These are phyloP conservation scores for Colletotrichum sp. DNA, from an alignment of 2,329 filamentous ascomycete genomes.

Conservation along the genomic window DNA sequence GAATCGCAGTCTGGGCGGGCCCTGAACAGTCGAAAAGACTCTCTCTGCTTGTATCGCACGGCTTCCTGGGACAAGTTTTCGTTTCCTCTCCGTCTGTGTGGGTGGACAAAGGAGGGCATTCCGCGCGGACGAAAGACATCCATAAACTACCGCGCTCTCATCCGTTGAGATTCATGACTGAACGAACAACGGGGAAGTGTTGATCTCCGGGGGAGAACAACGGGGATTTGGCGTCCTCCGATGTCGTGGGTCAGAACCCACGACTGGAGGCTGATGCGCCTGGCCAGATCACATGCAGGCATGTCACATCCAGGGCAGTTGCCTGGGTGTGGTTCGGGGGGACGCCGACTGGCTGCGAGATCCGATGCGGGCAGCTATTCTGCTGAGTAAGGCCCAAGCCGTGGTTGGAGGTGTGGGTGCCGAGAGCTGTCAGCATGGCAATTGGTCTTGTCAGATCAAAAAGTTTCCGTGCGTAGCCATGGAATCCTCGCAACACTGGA, in stretches of 20 bases:
- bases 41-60: constrained; percentile 83
- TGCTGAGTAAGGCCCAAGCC: constrained; percentile 19
- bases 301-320: constrained; percentile 49
- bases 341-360: constrained; percentile 33
- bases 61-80: constrained; percentile 95
- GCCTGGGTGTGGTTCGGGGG: constrained; percentile 47
- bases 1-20: constrained; percentile 16
- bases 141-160: constrained; percentile 82
- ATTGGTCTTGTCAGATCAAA: constrained; percentile 32
- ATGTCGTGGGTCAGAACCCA: constrained; percentile 45
- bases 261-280: constrained; percentile 60
- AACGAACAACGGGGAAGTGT: constrained; percentile 49
- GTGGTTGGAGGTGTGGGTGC: constrained; percentile 40
- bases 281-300: constrained; percentile 54
- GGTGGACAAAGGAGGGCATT: constrained; percentile 63
- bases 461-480: constrained; percentile 53
- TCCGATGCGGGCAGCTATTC: constrained; percentile 11
- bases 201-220: constrained; percentile 30
- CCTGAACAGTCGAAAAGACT: constrained; percentile 39
- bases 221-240: constrained; percentile 54
- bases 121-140: constrained; percentile 92
- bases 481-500: constrained; percentile 39
- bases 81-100: constrained; percentile 71
- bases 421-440: constrained; percentile 47
- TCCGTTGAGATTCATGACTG: constrained; percentile 48